Evolutionary conservation across 805 yeast genomes (phyloP).

Genomic region (Wickerhamomyces silvicola): DNA sequence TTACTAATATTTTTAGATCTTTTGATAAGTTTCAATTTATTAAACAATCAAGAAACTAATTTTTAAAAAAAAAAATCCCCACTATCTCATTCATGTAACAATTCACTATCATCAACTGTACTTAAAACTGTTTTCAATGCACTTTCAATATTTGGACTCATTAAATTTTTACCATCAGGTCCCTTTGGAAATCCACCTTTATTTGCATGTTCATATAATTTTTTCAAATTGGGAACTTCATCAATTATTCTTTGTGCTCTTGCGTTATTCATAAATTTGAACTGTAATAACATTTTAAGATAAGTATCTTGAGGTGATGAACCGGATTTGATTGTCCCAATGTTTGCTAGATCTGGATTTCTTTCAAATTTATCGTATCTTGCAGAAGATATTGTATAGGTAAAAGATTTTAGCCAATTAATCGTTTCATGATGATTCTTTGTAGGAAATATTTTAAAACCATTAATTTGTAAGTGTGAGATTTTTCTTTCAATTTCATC

Average conservation of each 20-base stretch:
- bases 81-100: constrained; percentile 7
- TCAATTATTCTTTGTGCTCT: constrained; percentile 40
- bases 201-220: constrained; percentile 21
- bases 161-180: constrained; percentile 36
- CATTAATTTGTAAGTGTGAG: constrained; percentile 39
- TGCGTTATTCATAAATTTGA: constrained; percentile 49
- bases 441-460: constrained; percentile 45
- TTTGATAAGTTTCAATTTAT: constrained; percentile 15
- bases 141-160: constrained; percentile 44
- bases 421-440: constrained; percentile 39
- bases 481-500: constrained; percentile 35
- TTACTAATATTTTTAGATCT: constrained; percentile 15
- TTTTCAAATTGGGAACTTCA: constrained; percentile 33
- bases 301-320: constrained; percentile 39
- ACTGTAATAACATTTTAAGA: constrained; percentile 45
- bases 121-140: constrained; percentile 42
- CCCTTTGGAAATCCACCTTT: constrained; percentile 33
- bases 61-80: background rate
- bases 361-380: constrained; percentile 52
- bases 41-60: constrained; percentile 9
- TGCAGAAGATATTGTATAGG: constrained; percentile 47
- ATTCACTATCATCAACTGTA: constrained; percentile 43
- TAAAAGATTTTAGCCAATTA: constrained; percentile 49
- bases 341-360: constrained; percentile 46
- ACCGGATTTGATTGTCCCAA: constrained; percentile 53